Evolutionary conservation across 345 rosid species (phyloP).

Genomic region (Odontarrhena argentea): DNA sequence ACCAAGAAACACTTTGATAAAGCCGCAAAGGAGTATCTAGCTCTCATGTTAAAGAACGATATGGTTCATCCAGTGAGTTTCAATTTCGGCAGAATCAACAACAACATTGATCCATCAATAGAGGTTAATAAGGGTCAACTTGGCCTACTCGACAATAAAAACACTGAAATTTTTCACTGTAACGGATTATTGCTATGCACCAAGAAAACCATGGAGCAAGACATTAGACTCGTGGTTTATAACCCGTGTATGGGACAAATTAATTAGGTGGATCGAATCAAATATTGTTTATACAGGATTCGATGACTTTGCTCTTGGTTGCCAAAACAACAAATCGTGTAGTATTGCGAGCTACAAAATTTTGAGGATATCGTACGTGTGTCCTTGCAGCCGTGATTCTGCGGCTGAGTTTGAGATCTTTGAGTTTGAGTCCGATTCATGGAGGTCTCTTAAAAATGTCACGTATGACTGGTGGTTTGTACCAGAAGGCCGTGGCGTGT

Average conservation of each 20-base stretch:
- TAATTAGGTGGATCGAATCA: neutral
- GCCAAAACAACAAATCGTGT: neutral
- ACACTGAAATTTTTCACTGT: neutral
- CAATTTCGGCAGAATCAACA: neutral
- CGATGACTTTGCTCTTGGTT: neutral
- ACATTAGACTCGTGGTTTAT: neutral
- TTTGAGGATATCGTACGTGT: neutral
- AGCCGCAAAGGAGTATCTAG: neutral
- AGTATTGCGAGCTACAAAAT: neutral
- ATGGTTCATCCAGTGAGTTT: neutral
- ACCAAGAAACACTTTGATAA: neutral
- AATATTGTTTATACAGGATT: neutral
- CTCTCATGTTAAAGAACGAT: neutral
- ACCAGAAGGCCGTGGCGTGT: neutral
- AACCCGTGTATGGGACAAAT: slow-evolving; percentile 2
- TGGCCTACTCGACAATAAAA: neutral
- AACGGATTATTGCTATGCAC: slow-evolving; percentile 8
- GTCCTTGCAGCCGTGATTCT: neutral
- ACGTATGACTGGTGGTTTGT: neutral
- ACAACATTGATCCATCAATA: neutral
- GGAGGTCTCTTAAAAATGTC: neutral
- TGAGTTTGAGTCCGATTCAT: neutral
- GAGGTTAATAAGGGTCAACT: neutral
- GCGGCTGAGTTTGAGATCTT: neutral
- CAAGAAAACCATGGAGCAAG: no score